Conservation (phyloP, 2,329 filamentous ascomycete genomes). For the Neofusicoccum kwambonambiense region DNA sequence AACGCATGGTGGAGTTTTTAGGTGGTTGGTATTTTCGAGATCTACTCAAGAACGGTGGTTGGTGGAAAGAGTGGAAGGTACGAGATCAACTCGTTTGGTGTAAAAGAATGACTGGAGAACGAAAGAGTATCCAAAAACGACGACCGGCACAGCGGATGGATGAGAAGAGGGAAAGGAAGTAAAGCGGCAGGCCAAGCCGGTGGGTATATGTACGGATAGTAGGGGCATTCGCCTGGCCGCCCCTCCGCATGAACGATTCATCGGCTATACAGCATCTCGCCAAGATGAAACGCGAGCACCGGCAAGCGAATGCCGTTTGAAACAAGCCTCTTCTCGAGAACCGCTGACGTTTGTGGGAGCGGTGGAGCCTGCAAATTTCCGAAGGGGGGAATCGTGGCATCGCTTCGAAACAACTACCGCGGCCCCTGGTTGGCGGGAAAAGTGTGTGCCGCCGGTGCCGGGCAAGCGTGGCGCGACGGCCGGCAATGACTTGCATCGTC, state of each 20-base stretch:
- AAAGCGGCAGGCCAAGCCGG: not conserved
- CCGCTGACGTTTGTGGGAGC: not conserved
- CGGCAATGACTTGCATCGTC: not conserved
- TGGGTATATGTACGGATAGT: conserved; percentile 7
- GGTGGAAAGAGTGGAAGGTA: conserved; percentile 6
- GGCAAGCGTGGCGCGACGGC: too few species aligned
- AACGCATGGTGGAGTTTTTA: conserved; percentile 3
- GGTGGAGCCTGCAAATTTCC: conserved; percentile 9
- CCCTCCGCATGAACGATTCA: not conserved
- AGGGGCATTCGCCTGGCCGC: not conserved
- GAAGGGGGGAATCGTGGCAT: conserved; percentile 1
- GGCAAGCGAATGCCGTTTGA: conserved; percentile 6
- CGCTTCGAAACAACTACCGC: not conserved
- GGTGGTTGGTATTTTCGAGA: not conserved
- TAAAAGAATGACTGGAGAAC: conserved; percentile 13
- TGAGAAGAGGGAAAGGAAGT: not conserved
- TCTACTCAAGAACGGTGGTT: conserved; percentile 12
- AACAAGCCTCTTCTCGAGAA: conserved; percentile 7
- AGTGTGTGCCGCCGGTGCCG: not conserved
- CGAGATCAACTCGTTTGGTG: conserved; percentile 15
- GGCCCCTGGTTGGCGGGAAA: not conserved
- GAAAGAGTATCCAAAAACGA: conserved; percentile 12
- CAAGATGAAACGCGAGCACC: conserved; percentile 9
- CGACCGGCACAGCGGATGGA: conserved; percentile 13
- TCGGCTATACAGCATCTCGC: conserved; percentile 4